Conservation (phyloP, 192 early-diverging fungal genomes). For the Umbelopsis ramanniana region DNA sequence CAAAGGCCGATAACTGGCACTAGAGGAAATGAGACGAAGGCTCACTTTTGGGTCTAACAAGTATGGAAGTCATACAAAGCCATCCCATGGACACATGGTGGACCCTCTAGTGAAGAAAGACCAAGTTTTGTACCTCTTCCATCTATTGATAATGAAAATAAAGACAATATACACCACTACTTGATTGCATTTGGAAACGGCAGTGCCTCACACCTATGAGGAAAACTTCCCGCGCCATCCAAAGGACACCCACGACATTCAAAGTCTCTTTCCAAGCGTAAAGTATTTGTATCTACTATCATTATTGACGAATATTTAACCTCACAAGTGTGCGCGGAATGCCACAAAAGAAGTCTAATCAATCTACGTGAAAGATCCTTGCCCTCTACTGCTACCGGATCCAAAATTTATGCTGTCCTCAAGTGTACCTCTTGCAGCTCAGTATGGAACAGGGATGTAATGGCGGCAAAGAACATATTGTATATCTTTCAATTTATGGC, state of each 20-base stretch:
- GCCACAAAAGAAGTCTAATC: background rate
- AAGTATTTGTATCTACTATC: background rate
- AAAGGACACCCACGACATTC: background rate
- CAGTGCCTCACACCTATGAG: background rate
- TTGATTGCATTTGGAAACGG: conserved; percentile 2
- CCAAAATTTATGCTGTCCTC: background rate
- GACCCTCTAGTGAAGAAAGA: background rate
- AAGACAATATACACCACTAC: background rate
- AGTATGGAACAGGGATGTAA: background rate
- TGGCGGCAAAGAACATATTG: background rate
- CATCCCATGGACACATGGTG: background rate
- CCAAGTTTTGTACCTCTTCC: background rate
- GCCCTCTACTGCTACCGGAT: background rate
- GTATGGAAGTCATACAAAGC: background rate
- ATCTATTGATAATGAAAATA: background rate
- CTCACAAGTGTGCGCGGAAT: conserved; percentile 1
- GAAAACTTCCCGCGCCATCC: background rate
- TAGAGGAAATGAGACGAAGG: background rate
- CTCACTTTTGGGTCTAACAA: background rate
- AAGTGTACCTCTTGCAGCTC: background rate
- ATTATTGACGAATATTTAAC: conserved; percentile 10
- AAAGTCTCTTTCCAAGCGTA: background rate
- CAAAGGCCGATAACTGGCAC: conserved; percentile 2
- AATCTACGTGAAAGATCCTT: background rate
- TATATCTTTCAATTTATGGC: background rate